These are phyloP conservation scores for Pythium brassicae DNA, from an alignment of 352 stramenopile genomes.

Conservation along the genomic window DNA sequence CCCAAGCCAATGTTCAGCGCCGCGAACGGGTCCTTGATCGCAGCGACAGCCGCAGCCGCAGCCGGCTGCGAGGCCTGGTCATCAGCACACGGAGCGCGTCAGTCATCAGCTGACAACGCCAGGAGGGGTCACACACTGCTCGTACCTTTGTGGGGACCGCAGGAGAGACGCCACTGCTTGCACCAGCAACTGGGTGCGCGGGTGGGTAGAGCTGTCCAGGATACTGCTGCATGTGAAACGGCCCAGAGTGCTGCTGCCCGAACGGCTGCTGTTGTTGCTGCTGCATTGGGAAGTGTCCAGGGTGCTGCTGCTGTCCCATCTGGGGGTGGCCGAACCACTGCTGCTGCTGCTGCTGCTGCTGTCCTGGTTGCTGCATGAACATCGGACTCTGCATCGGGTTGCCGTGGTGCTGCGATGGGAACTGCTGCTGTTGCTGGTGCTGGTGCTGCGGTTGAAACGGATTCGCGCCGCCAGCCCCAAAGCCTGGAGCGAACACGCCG, in stretches of 20 bases:
- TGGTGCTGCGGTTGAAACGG: conserved; percentile 15
- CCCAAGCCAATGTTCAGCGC: conserved; percentile 58
- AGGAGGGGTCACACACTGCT: no score
- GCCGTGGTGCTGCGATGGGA: background rate
- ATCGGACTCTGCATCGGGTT: conserved; percentile 12
- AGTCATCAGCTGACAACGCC: conserved; percentile 4
- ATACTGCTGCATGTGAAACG: conserved; percentile 20
- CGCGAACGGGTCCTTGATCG: conserved; percentile 71
- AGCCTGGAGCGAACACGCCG: conserved; percentile 3
- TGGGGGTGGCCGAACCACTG: conserved; percentile 29
- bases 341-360: no score
- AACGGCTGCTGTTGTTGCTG: conserved; percentile 27
- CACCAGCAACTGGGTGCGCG: background rate
- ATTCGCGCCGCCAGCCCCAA: conserved; percentile 3
- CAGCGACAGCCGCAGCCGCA: conserved; percentile 18
- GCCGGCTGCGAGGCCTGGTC: conserved; percentile 4
- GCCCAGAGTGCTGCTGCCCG: conserved; percentile 19
- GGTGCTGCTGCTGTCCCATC: conserved; percentile 19
- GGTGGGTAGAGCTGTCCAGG: conserved; percentile 25
- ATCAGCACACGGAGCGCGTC: conserved; percentile 1
- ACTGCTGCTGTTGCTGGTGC: conserved; percentile 7
- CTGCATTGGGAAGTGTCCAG: conserved; percentile 21
- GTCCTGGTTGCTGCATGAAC: conserved; percentile 19
- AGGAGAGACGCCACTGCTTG: conserved; percentile 11
- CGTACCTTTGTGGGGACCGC: conserved; percentile 36